These are phyloP conservation scores for Massospora cicadina DNA, from an alignment of 371 early-diverging fungal species.

Conservation along the genomic window DNA sequence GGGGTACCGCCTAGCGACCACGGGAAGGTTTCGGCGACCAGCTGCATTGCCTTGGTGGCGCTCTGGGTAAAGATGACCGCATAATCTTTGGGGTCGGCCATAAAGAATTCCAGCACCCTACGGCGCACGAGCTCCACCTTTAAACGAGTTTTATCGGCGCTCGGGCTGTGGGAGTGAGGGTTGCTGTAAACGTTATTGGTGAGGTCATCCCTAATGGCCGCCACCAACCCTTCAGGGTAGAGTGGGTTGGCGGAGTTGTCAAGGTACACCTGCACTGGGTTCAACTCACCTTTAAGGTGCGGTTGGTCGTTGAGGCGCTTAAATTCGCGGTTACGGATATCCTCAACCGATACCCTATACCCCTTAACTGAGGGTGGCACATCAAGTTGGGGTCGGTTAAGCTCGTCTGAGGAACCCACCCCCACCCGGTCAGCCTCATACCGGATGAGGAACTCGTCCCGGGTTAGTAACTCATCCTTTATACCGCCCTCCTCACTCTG, in stretches of 20 bases:
- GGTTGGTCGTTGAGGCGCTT: neutral
- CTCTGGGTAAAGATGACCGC: conserved; percentile 35
- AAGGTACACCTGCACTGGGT: conserved; percentile 23
- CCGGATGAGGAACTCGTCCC: neutral
- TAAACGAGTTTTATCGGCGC: conserved; percentile 25
- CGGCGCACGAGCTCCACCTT: conserved; percentile 26
- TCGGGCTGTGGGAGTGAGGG: conserved; percentile 40
- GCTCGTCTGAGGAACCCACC: too few relatives aligned
- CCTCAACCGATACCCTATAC: neutral
- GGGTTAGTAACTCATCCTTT: neutral
- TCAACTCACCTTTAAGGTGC: neutral
- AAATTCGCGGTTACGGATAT: neutral
- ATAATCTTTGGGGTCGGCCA: conserved; percentile 24
- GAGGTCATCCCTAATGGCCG: conserved; percentile 23
- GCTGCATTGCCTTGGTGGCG: conserved; percentile 34
- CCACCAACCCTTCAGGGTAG: conserved; percentile 24
- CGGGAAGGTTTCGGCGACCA: conserved; percentile 32
- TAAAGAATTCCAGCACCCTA: conserved; percentile 25
- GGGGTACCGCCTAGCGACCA: conserved; percentile 13
- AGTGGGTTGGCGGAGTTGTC: conserved; percentile 48
- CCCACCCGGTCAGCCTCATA: neutral
- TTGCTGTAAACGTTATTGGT: conserved; percentile 34
- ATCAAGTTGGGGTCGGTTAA: too few relatives aligned
- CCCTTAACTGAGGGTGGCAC: neutral
- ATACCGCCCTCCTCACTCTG: too few relatives aligned